Conservation (phyloP, 176 grass and related monocot species). For the Chrysopogon serrulatus region DNA sequence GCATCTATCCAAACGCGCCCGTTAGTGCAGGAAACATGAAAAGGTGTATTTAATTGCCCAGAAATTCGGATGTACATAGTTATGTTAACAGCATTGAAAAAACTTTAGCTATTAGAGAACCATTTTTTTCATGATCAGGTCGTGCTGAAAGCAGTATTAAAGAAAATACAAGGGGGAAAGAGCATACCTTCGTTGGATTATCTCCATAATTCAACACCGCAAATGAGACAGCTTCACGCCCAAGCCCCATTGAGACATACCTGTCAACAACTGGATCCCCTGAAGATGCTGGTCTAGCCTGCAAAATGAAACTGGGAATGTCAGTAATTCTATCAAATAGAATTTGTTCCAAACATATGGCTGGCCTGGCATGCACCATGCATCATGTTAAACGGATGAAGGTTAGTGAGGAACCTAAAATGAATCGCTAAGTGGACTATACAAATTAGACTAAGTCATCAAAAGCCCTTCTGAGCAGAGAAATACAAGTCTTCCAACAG, state of each 20-base stretch:
- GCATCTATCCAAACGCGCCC: background rate
- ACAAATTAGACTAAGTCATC: background rate
- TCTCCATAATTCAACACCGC: conserved; percentile 93
- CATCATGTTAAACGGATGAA: background rate
- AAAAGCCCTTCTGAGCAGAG: background rate
- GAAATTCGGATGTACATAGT: background rate
- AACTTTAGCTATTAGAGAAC: background rate
- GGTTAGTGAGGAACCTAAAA: background rate
- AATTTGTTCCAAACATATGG: background rate
- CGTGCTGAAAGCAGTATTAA: background rate
- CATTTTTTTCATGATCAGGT: background rate
- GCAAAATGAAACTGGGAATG: background rate
- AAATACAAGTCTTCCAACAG: background rate
- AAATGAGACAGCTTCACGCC: conserved; percentile 84
- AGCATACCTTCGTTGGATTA: conserved; percentile 63
- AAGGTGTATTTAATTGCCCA: background rate
- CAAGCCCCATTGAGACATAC: conserved; percentile 72
- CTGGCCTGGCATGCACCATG: background rate
- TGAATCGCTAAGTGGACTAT: background rate
- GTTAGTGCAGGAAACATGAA: background rate
- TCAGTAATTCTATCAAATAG: background rate
- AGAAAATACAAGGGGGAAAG: background rate
- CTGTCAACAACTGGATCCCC: conserved; percentile 85
- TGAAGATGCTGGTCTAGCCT: conserved; percentile 48
- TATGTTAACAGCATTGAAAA: background rate